Evolutionary conservation across 1,139 yeast species (phyloP), one percentile per base, ranked within the genome.

Genomic region (Lodderomyces elongisporus): DNA sequence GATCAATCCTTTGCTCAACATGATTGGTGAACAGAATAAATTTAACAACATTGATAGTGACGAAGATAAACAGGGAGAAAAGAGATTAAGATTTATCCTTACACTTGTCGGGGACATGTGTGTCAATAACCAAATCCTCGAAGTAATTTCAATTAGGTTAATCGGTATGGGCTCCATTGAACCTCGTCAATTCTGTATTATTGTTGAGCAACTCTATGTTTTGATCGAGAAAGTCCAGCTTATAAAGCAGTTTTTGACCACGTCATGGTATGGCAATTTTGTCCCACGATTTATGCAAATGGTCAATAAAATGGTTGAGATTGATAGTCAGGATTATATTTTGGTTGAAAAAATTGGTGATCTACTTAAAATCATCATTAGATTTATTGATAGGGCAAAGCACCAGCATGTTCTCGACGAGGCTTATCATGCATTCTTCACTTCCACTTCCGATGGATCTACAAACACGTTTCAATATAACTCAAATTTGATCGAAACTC

Each of bases 1-100:
- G 1, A 56, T 79, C 20, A 81, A 77, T 22, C 65, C 72, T 5
- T 66, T 85, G 1, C 62, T 85, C 34, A 85, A 89, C 26, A 6
- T 13, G 6, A 7, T 24, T 6, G 27, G 14, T 24, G 26, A 10
- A 24, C 14, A 13, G 14, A 20, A 20, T 10, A 20, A 20, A 8
- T 7, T 8, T 10, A 20, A 20, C 10, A 10, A 20, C 7, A 20
- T 8, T 10, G 26, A 24, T 7, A 13, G 10, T 10, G 26, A 24
- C 12, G 26, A 24, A n/a, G 26, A 24, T 7, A n/a, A 10, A 13
- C 14, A 24, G 10, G 22, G 22, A 20, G 22, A 20, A 20, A 10
- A 9, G 4, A 15, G 16, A 9, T 47, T 49, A 32, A 41, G 44
- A 25, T 62, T 64, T 30, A 54, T 70, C 2, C 56, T 79, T 30